These are phyloP conservation scores for Cyclotella baltica DNA, from an alignment of 108 stramenopile species.

Conservation along the genomic window DNA sequence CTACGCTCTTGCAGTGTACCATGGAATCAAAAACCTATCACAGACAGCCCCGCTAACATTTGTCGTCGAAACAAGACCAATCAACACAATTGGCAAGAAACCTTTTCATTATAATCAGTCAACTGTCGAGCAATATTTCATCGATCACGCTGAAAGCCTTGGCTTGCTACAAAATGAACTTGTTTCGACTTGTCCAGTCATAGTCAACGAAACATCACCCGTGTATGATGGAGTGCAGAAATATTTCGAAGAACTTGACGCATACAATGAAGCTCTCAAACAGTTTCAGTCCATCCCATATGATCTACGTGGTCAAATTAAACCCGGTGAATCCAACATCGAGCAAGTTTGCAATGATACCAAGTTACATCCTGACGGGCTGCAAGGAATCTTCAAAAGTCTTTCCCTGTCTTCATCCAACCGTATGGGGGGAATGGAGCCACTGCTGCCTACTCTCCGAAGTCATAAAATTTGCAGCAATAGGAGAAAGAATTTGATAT, in stretches of 20 bases:
- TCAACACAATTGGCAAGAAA: too few species aligned
- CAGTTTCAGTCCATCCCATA: neutral
- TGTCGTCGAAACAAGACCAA: too few species aligned
- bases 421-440: constrained; percentile 49
- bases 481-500: constrained; percentile 8
- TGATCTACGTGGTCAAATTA: neutral
- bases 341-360: neutral
- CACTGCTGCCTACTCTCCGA: constrained; percentile 57
- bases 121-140: neutral
- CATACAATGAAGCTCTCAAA: neutral
- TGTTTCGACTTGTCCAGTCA: neutral
- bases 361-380: constrained; percentile 18
- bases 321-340: neutral
- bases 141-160: neutral
- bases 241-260: neutral
- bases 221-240: neutral
- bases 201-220: neutral
- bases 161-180: neutral
- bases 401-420: constrained; percentile 32
- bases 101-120: neutral
- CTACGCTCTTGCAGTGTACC: too few species aligned
- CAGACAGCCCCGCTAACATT: too few species aligned
- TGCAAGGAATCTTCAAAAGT: constrained; percentile 28
- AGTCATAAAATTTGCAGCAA: constrained; percentile 40
- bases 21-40: too few species aligned